Percentiles rank a stretch among this genome's conserved stretches.
Evolutionary conservation across 2,329 filamentous ascomycete genomes (phyloP).

Genomic region (Calonectria multiphialidica): DNA sequence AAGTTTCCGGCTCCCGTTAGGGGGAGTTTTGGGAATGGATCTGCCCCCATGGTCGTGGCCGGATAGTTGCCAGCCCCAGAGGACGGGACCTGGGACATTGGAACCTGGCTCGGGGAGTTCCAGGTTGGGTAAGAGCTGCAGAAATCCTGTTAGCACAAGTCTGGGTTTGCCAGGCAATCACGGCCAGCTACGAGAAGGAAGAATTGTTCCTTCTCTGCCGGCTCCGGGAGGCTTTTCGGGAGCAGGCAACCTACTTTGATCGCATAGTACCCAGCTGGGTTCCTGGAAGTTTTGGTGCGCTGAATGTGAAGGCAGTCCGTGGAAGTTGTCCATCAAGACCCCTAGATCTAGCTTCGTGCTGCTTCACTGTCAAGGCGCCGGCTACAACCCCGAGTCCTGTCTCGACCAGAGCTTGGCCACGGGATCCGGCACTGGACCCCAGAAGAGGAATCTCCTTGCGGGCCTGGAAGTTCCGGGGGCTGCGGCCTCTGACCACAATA

Average conservation of each 20-base stretch:
- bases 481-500: conserved; percentile 93
- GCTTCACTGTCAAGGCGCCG: conserved; percentile 66
- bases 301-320: conserved; percentile 70
- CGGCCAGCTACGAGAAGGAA: background rate
- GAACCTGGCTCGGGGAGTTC: conserved; percentile 59
- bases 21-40: conserved; percentile 66
- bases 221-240: background rate
- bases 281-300: conserved; percentile 66
- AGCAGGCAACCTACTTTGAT: conserved; percentile 65
- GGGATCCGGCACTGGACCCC: conserved; percentile 79
- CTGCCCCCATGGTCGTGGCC: conserved; percentile 62
- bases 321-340: conserved; percentile 67
- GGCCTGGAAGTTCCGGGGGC: conserved; percentile 94
- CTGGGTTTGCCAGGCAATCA: background rate
- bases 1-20: conserved; percentile 62
- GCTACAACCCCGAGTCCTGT: conserved; percentile 72
- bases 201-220: background rate
- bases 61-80: conserved; percentile 62
- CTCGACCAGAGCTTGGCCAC: conserved; percentile 80
- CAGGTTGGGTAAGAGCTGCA: conserved; percentile 71
- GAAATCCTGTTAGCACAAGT: conserved; percentile 42
- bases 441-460: conserved; percentile 92
- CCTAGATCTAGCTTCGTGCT: conserved; percentile 65
- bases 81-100: conserved; percentile 62
- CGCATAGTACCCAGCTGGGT: conserved; percentile 66